A percentile compares a stretch with the other conserved stretches of the same genome.
Conservation (phyloP, 257 asterid species). For the Salvia miltiorrhiza region DNA sequence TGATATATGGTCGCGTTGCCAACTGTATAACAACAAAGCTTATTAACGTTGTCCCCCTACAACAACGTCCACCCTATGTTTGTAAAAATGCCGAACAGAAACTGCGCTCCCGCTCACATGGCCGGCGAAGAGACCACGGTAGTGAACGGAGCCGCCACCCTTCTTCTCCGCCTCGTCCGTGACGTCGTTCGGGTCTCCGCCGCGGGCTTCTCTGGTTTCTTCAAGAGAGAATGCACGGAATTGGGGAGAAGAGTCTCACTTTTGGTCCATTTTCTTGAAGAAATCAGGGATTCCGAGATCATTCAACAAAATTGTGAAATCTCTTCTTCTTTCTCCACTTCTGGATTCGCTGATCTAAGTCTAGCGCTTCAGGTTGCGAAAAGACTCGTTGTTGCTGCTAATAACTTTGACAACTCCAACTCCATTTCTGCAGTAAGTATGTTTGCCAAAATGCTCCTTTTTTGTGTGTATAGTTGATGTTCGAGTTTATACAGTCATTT, state of each 20-base stretch:
- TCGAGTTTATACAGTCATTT: background rate
- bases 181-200: slow-evolving; percentile 58
- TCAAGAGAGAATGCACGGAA: slow-evolving; percentile 69
- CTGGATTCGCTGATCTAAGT: slow-evolving; percentile 52
- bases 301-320: slow-evolving; percentile 18
- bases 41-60: slow-evolving; percentile 24
- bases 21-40: slow-evolving; percentile 26
- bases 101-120: slow-evolving; percentile 36
- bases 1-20: slow-evolving; percentile 6
- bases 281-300: slow-evolving; percentile 48
- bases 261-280: slow-evolving; percentile 65
- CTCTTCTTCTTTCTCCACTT: slow-evolving; percentile 35
- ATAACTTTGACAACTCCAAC: slow-evolving; percentile 27
- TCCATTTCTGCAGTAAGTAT: slow-evolving; percentile 36
- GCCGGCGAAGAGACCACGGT: slow-evolving; percentile 42
- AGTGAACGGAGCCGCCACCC: slow-evolving; percentile 21
- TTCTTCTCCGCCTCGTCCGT: slow-evolving; percentile 49
- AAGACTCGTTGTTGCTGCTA: slow-evolving; percentile 41
- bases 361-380: slow-evolving; percentile 44
- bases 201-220: slow-evolving; percentile 56
- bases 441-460: background rate
- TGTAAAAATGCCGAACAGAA: slow-evolving; percentile 18
- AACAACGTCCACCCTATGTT: slow-evolving; percentile 20
- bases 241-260: slow-evolving; percentile 64
- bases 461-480: background rate